Evolutionary conservation across 2,329 filamentous ascomycete genomes (phyloP).

Genomic region (Tympanopsis confertula): DNA sequence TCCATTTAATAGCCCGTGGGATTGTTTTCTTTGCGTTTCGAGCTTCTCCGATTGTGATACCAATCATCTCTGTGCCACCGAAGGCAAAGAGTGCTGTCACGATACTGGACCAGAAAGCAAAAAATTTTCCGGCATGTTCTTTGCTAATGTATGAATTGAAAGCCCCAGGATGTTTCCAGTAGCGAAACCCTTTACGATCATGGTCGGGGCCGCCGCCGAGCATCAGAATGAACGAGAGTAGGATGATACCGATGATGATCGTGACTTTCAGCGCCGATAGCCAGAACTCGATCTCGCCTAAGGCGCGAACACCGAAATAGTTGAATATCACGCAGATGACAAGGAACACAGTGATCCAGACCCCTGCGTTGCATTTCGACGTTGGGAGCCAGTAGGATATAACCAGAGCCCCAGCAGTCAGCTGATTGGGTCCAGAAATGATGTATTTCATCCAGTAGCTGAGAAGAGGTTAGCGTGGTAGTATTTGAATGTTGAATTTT

Average conservation of each 20-base stretch:
- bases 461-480: neutral
- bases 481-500: neutral
- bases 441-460: slow-evolving; percentile 68
- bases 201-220: slow-evolving; percentile 53
- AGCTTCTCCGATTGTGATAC: slow-evolving; percentile 68
- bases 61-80: slow-evolving; percentile 65
- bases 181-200: slow-evolving; percentile 52
- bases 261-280: slow-evolving; percentile 57
- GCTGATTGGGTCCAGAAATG: slow-evolving; percentile 73
- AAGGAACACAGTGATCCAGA: slow-evolving; percentile 66
- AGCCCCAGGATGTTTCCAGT: slow-evolving; percentile 52
- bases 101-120: slow-evolving; percentile 59
- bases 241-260: slow-evolving; percentile 53
- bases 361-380: slow-evolving; percentile 61
- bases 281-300: slow-evolving; percentile 56
- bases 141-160: slow-evolving; percentile 34
- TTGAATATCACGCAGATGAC: slow-evolving; percentile 54
- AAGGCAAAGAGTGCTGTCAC: slow-evolving; percentile 72
- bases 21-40: slow-evolving; percentile 70
- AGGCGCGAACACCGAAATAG: slow-evolving; percentile 58
- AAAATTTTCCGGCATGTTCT: slow-evolving; percentile 38
- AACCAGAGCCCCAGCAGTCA: slow-evolving; percentile 69
- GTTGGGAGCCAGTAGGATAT: slow-evolving; percentile 65
- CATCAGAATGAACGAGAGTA: slow-evolving; percentile 52
- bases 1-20: slow-evolving; percentile 67